These are phyloP conservation scores for Neoarthrinium moseri DNA, from an alignment of 2,329 filamentous ascomycete genomes.

Conservation along the genomic window DNA sequence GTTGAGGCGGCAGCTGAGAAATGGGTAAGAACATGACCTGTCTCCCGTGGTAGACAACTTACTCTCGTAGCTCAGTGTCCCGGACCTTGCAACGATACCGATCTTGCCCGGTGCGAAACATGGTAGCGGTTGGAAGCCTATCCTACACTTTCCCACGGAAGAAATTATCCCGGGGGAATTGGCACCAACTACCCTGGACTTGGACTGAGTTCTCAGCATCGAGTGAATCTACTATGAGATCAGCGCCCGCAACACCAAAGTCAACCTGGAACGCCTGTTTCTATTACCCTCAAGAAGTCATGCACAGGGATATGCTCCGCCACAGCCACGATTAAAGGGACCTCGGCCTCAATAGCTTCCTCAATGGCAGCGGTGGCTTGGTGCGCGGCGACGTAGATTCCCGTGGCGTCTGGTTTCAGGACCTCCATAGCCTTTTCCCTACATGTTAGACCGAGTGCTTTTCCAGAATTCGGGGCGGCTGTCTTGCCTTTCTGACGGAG, in stretches of 20 bases:
- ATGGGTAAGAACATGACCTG: not conserved
- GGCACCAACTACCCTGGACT: slow-evolving; percentile 67
- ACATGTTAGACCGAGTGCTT: not conserved
- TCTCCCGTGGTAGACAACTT: slow-evolving; percentile 5
- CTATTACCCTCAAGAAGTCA: slow-evolving; percentile 68
- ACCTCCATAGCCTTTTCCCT: slow-evolving; percentile 60
- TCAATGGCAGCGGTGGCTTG: slow-evolving; percentile 72
- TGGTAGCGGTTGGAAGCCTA: slow-evolving; percentile 72
- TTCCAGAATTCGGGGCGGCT: not conserved
- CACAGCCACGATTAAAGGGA: slow-evolving; percentile 72
- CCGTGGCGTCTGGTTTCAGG: slow-evolving; percentile 73
- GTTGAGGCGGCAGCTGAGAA: slow-evolving; percentile 63
- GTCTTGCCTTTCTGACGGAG: slow-evolving; percentile 56
- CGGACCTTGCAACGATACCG: slow-evolving; percentile 72
- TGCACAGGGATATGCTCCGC: slow-evolving; percentile 75
- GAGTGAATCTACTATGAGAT: slow-evolving; percentile 55
- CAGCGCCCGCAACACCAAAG: not conserved
- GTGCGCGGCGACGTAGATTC: slow-evolving; percentile 76
- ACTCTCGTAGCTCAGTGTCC: slow-evolving; percentile 70
- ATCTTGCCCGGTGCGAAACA: slow-evolving; percentile 69
- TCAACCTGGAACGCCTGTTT: no score
- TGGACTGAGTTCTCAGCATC: slow-evolving; percentile 67
- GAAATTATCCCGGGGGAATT: slow-evolving; percentile 76
- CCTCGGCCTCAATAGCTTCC: slow-evolving; percentile 75
- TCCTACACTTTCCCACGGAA: slow-evolving; percentile 60